Evolutionary conservation across 495 filamentous ascomycete genomes (phyloP), one percentile per base, ranked within the genome.

Genomic region (Talaromyces stipitatus): DNA sequence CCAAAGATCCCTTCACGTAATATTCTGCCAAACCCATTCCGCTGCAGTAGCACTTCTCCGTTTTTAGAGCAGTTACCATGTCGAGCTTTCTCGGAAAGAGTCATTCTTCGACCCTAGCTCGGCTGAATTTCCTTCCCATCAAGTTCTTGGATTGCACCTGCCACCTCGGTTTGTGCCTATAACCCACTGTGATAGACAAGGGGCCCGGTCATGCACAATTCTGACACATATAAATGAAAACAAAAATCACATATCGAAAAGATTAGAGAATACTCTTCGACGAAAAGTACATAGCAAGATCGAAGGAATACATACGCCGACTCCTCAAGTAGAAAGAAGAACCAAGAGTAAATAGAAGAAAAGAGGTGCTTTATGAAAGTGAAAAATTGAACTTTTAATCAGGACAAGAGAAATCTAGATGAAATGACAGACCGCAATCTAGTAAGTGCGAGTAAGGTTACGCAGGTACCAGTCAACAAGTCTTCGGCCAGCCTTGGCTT

Each of bases 401-500:
- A 24, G 38, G 24, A 51, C n/a, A 54, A 33, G 41, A 52, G 55
- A 62, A 55, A 43, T 41, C 26, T 28, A 47, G 48, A 56, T 45
- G 58, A 12, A 28, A 59, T 36, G 30, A 61, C 53, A 54, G 50
- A 57, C 67, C 16, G 29, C 50, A 53, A 29, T 20, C 26, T 55
- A 90, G 77, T 98, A 98, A 50, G 91, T 95, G 64, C 94, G 85
- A 46, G 91, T 86, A 64, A 98, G 80, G 77, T 98, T 98, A 64
- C 95, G 85, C 65, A 98, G 82, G 73, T 98, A 98, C 94, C 94
- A 98, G 76, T 98, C 94, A 56, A 97, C 92, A 67, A 98, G 75
- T 73, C 92, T 92, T 60, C 94, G 83, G 59, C 94, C 95, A 50
- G 96, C 90, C 84, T 98, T 98, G 56, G 92, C 95, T 76, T 98